These are phyloP conservation scores for Balamuthia mandrillaris DNA, from an alignment of 208 protist genomes.

Conservation along the genomic window DNA sequence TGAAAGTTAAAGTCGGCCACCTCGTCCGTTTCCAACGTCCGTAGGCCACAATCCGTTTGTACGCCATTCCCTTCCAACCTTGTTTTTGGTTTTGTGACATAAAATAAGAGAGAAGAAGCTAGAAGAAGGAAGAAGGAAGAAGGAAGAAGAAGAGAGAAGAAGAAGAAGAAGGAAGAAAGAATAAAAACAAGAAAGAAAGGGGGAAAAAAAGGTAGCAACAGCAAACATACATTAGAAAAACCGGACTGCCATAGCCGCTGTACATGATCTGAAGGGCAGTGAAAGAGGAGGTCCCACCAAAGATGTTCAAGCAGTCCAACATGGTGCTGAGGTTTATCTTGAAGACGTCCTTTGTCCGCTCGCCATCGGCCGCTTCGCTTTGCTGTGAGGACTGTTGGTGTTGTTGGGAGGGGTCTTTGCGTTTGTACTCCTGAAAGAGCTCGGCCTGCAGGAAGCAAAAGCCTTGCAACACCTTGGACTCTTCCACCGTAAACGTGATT, in stretches of 20 bases:
- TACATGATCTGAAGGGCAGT: conserved; percentile 7
- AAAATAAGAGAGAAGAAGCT: neutral
- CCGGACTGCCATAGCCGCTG: conserved; percentile 6
- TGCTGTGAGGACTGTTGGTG: neutral
- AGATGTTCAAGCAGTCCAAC: conserved; percentile 23
- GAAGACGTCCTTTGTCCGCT: neutral
- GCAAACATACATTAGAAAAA: conserved; percentile 3
- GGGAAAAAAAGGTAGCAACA: no score
- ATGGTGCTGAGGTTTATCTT: neutral
- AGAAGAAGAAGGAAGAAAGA: neutral
- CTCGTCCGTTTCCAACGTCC: neutral
- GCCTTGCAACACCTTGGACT: neutral
- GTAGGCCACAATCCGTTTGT: neutral
- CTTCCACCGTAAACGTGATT: conserved; percentile 2
- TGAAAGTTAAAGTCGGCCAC: neutral
- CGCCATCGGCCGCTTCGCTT: neutral
- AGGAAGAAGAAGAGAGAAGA: neutral
- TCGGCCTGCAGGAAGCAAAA: neutral
- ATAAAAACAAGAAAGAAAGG: no score
- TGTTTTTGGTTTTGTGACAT: no score
- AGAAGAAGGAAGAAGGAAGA: neutral
- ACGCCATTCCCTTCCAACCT: conserved; percentile 8
- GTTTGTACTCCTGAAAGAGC: conserved; percentile 27
- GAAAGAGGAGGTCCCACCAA: neutral
- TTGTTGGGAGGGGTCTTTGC: neutral